Evolutionary conservation across 225 moss, liverwort and hornwort genomes (phyloP).

Genomic region (Antitrichia curtipendula): DNA sequence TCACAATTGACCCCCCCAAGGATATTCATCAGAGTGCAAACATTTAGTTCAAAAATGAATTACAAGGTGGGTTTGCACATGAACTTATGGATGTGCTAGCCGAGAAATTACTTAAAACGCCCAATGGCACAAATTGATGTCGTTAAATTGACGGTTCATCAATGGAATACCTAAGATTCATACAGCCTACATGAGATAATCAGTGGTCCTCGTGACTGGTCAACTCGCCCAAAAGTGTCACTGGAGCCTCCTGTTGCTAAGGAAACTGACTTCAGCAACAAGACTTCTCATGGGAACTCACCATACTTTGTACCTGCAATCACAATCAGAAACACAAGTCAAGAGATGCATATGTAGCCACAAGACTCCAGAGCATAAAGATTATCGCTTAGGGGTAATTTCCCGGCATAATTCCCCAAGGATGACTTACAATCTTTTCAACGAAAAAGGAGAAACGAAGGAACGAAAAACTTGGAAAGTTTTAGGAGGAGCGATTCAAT

Average conservation of each 20-base stretch:
- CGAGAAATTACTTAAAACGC: not conserved
- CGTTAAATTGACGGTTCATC: not conserved
- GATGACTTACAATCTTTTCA: not conserved
- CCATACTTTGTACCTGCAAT: constrained; percentile 45
- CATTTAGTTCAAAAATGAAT: not conserved
- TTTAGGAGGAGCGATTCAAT: not conserved
- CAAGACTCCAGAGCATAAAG: not conserved
- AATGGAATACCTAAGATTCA: not conserved
- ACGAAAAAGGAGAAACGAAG: not conserved
- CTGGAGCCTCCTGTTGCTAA: not conserved
- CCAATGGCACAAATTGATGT: not conserved
- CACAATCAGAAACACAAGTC: not conserved
- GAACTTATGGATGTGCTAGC: not conserved
- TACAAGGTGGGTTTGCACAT: not conserved
- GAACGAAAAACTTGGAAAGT: not conserved
- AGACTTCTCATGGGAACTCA: constrained; percentile 23
- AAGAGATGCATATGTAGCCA: not conserved
- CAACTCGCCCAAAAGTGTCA: not conserved
- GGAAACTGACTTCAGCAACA: not conserved
- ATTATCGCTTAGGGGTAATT: not conserved
- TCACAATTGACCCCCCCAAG: not conserved
- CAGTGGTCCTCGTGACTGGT: not conserved
- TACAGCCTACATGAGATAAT: not conserved
- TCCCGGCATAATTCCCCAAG: not conserved
- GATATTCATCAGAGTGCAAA: not conserved